Evolutionary conservation across 495 filamentous ascomycete genomes (phyloP), one percentile per base, ranked within the genome.

Genomic region (Penicillium paxilli): DNA sequence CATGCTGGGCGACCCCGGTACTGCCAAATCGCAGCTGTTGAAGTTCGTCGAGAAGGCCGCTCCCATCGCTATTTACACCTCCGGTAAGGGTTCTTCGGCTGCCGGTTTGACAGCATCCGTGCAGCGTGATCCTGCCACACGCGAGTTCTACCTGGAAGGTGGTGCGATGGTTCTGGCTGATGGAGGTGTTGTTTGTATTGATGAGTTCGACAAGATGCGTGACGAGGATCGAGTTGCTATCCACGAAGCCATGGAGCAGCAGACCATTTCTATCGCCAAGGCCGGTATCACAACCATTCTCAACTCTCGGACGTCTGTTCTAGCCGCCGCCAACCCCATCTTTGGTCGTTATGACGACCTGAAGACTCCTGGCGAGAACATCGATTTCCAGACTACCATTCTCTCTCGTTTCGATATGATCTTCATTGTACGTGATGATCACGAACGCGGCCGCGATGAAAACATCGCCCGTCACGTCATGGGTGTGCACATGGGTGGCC

Each of bases 161-260:
- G 95, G 95, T 69, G 95, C 95, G 26, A 98, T 99, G 95, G 95
- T 99, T 28, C 83, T 99, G 22, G 95, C 95, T 2, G 95, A 99
- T 61, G 92, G 92, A 11, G 95, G 95, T 63, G 95, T 98, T 7
- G 95, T 98, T 19, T 99, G 95, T 75, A 99, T 99, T 70, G 95
- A 99, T 67, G 95, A 99, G 71, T 99, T 99, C 69, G 95, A 99
- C 76, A 99, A 99, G 78, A 99, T 99, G 95, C 83, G 95, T 52
- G 95, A 99, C 70, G 95, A 99, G 70, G 95, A 99, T 59, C 84
- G 95, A 58, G 95, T 99, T 19, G 95, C 95, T 8, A 99, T 99
- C 70, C 95, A 99, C 80, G 95, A 99, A 82, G 95, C 95, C 52
- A 99, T 99, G 95, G 95, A 99, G 65, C 95, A 99, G 72, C 95